Evolutionary conservation across 352 stramenopile genomes (phyloP), one percentile per base, ranked within the genome.

Genomic region (Peronosclerospora sorghi): DNA sequence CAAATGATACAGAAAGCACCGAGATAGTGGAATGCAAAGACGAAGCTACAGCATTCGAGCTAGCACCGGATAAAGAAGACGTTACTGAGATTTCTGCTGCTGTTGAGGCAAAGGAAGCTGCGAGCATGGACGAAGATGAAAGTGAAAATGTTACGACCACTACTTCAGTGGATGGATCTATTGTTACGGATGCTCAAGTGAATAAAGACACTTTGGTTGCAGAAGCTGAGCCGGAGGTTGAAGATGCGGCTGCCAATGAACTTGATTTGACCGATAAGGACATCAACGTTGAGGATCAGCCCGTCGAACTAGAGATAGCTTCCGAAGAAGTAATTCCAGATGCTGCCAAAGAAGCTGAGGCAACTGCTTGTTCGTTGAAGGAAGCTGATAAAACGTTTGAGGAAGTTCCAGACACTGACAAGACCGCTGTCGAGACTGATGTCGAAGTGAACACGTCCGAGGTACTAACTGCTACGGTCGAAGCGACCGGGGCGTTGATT

Each of bases 201-300:
- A n/a, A n/a, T n/a, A n/a, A n/a, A n/a, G n/a, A n/a, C n/a, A n/a
- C n/a, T n/a, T n/a, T 7, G 5, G 21, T 30, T 0, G 38, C 21
- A 9, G 35, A 60, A 10, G 24, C 15, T 34, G 35, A n/a, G n/a
- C n/a, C n/a, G n/a, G n/a, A 32, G 24, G 19, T 35, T 4, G 52
- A 56, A 19, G 19, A 6, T 32, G 27, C 41, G 5, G 40, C 50
- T 20, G 36, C 46, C 15, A 37, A 56, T 15, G 46, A 48, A 27
- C 35, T 51, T 20, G 45, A 39, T 7, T 48, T 34, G n/a, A 13
- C 18, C 12, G 44, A 54, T 13, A 35, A 54, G 47, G 34, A 32
- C 10, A 17, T 26, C 1, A 44, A 59, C n/a, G 8, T 37, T 2
- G 54, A 43, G 9, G 55, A 45, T 24, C 15, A 52, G 12, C 32